These are phyloP conservation scores for Fusarium incarnatum DNA, from an alignment of 2,329 filamentous ascomycete genomes.

Conservation along the genomic window DNA sequence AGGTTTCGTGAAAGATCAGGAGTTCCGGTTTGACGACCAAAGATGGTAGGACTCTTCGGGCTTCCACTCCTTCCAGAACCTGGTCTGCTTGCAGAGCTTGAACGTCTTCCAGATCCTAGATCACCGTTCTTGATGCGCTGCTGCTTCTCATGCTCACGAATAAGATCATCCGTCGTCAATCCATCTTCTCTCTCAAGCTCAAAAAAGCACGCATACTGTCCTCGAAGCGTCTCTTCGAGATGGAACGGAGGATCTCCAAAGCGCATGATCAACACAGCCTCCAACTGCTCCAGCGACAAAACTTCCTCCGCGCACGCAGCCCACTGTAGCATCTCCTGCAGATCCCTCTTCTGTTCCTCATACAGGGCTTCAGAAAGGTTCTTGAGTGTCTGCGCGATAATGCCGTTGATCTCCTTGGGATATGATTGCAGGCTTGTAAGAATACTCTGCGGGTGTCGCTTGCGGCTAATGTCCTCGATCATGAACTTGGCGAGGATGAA, in stretches of 20 bases:
- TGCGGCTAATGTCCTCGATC: constrained; percentile 61
- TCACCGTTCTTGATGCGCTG: constrained; percentile 41
- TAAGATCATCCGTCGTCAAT: constrained; percentile 55
- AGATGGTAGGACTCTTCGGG: constrained; percentile 24
- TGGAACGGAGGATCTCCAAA: constrained; percentile 56
- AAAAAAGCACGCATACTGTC: constrained; percentile 61
- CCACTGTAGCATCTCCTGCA: constrained; percentile 62
- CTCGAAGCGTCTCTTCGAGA: constrained; percentile 57
- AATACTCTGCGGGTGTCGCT: constrained; percentile 59
- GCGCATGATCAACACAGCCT: constrained; percentile 56
- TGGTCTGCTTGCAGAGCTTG: constrained; percentile 40
- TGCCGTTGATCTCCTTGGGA: constrained; percentile 58
- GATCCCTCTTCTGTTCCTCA: constrained; percentile 53
- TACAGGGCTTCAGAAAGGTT: constrained; percentile 56
- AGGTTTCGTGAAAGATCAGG: constrained; percentile 39
- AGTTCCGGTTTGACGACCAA: constrained; percentile 24
- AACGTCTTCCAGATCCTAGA: constrained; percentile 28
- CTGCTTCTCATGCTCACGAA: constrained; percentile 53
- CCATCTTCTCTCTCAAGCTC: constrained; percentile 59
- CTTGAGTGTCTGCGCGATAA: constrained; percentile 56
- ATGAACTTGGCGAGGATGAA: constrained; percentile 64
- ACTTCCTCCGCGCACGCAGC: constrained; percentile 58
- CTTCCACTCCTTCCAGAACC: constrained; percentile 37
- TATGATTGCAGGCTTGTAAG: constrained; percentile 58
- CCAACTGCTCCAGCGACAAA: constrained; percentile 58